Percentiles rank a stretch among this genome's conserved stretches.
Conservation (phyloP, 805 yeast species). For the Candida coleopterorum region DNA sequence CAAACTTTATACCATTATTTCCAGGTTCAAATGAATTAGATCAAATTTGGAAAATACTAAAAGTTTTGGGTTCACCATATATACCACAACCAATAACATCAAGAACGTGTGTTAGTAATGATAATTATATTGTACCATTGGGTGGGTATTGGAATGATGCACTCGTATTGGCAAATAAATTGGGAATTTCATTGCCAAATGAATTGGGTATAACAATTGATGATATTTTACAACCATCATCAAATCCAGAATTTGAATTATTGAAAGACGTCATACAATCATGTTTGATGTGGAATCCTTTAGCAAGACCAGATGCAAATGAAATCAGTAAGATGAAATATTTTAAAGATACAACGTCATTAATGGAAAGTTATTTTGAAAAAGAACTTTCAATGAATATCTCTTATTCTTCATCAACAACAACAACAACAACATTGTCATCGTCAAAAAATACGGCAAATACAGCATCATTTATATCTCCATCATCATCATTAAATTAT, state of each 20-base stretch:
- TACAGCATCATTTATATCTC: not conserved
- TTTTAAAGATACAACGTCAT: conserved; percentile 41
- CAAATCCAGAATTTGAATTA: conserved; percentile 36
- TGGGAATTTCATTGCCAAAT: conserved; percentile 56
- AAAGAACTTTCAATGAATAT: conserved; percentile 1
- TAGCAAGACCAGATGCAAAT: conserved; percentile 50
- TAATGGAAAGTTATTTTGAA: conserved; percentile 8
- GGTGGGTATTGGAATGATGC: conserved; percentile 81
- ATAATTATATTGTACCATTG: conserved; percentile 30
- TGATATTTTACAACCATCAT: conserved; percentile 31
- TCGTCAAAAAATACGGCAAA: not conserved
- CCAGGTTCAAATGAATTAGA: conserved; percentile 80
- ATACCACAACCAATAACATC: conserved; percentile 20
- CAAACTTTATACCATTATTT: conserved; percentile 71
- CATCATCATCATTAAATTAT: not conserved
- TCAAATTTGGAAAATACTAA: conserved; percentile 66
- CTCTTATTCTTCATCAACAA: not conserved
- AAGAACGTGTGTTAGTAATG: not conserved
- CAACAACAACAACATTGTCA: not conserved
- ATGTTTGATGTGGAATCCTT: conserved; percentile 78
- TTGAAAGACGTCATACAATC: conserved; percentile 38
- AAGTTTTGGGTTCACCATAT: conserved; percentile 70
- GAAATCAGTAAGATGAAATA: conserved; percentile 47
- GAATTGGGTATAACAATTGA: conserved; percentile 47
- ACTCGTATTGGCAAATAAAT: conserved; percentile 40